phyloP scores from a whole-genome alignment of 1,284 basidiomycete species.

The Dichomitus squalens region DNA sequence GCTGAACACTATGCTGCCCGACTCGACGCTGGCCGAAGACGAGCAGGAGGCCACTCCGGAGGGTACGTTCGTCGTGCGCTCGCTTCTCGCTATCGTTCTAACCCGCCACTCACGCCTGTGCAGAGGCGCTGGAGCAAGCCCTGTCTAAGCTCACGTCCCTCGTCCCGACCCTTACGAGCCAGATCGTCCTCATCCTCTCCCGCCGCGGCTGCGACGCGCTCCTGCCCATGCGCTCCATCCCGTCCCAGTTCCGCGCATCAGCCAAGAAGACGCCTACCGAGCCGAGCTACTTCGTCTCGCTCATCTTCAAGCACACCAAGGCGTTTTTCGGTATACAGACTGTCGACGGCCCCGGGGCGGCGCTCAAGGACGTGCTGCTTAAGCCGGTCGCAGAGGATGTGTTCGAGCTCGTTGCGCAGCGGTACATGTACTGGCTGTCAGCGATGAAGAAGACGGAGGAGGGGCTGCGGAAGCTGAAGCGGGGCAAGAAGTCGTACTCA shows the following conservation, averaged over 20 bases:
- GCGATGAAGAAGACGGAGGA: slow-evolving; percentile 92
- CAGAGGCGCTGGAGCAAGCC: slow-evolving; percentile 61
- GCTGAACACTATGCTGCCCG: slow-evolving; percentile 63
- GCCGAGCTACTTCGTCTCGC: slow-evolving; percentile 83
- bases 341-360: slow-evolving; percentile 55
- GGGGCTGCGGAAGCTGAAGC: slow-evolving; percentile 81
- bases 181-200: slow-evolving; percentile 74
- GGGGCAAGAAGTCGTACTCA: slow-evolving; percentile 82
- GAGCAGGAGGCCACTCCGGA: slow-evolving; percentile 47
- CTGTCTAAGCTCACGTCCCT: slow-evolving; percentile 51
- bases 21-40: slow-evolving; percentile 23
- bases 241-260: slow-evolving; percentile 78
- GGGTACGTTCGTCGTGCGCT: slow-evolving; percentile 42
- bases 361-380: slow-evolving; percentile 58
- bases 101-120: not conserved
- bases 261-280: slow-evolving; percentile 71
- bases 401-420: slow-evolving; percentile 74
- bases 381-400: slow-evolving; percentile 62
- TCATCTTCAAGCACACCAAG: slow-evolving; percentile 83
- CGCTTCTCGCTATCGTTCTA: not conserved
- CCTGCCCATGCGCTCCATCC: slow-evolving; percentile 85
- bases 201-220: slow-evolving; percentile 85
- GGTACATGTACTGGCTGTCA: slow-evolving; percentile 70
- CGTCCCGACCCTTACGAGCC: slow-evolving; percentile 56
- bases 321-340: slow-evolving; percentile 70